A percentile compares a stretch with the other conserved stretches of the same genome.
Evolutionary conservation across 2,329 filamentous ascomycete species (phyloP).

Genomic region (Ambrosiella cleistominuta): DNA sequence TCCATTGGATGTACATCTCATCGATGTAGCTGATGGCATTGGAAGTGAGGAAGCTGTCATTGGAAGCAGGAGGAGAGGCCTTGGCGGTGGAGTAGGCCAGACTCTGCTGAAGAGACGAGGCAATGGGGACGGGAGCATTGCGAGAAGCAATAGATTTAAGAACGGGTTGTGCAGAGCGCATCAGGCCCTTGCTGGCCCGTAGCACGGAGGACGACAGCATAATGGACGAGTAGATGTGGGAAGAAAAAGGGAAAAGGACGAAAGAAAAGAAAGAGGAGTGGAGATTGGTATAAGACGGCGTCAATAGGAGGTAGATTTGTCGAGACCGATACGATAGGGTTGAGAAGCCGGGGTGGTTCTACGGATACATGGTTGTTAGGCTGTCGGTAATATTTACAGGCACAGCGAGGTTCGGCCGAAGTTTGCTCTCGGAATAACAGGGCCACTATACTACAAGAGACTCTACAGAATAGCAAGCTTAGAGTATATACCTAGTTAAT

Average conservation of each 20-base stretch:
- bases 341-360: neutral
- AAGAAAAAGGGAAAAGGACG: neutral
- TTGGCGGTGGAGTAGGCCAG: constrained; percentile 30
- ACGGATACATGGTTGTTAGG: neutral
- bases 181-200: constrained; percentile 42
- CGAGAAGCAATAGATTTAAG: constrained; percentile 29
- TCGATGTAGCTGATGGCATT: constrained; percentile 98
- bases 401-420: constrained; percentile 12
- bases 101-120: constrained; percentile 25
- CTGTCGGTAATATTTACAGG: constrained; percentile 9
- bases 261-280: constrained; percentile 5
- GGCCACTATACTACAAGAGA: neutral
- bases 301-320: neutral
- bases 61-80: constrained; percentile 52
- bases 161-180: constrained; percentile 30
- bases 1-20: constrained; percentile 99
- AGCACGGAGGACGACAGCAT: constrained; percentile 13
- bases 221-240: constrained; percentile 2
- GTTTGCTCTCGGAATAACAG: constrained; percentile 6
- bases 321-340: neutral
- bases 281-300: neutral
- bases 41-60: constrained; percentile 89
- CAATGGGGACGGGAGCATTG: constrained; percentile 30
- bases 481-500: too few relatives aligned
- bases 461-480: neutral